Evolutionary conservation across 2,329 filamentous ascomycete species (phyloP).

Genomic region (Sporothrix schenckii): DNA sequence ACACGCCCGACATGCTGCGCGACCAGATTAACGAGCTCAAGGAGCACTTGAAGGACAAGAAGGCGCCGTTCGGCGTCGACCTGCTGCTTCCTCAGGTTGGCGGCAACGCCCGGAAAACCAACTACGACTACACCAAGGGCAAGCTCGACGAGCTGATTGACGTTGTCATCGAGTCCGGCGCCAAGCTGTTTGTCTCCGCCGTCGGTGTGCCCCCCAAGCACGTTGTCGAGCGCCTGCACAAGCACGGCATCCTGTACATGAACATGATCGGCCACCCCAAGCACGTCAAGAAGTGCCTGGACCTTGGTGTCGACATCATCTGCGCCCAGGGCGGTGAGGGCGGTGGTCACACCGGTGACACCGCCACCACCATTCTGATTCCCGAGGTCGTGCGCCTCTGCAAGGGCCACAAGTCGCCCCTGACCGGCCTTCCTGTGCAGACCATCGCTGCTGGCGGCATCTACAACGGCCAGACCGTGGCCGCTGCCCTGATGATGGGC

Average conservation of each 20-base stretch:
- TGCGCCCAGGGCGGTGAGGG: conserved; percentile 98
- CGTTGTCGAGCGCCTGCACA: conserved; percentile 89
- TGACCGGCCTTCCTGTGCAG: conserved; percentile 85
- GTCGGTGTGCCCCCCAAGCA: conserved; percentile 89
- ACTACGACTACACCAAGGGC: conserved; percentile 99
- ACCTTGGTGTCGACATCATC: conserved; percentile 91
- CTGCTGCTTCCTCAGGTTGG: conserved; percentile 92
- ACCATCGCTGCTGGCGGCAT: conserved; percentile 93
- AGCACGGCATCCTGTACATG: conserved; percentile 90
- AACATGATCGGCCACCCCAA: conserved; percentile 99
- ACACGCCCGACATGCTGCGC: conserved; percentile 94
- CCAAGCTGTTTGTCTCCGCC: conserved; percentile 93
- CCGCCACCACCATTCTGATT: conserved; percentile 89
- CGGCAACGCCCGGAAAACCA: conserved; percentile 91
- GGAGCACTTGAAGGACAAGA: conserved; percentile 83
- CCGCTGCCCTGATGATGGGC: conserved; percentile 88
- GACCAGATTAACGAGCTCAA: conserved; percentile 97
- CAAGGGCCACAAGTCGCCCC: conserved; percentile 78
- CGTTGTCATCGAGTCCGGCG: conserved; percentile 89
- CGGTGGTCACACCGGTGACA: conserved; percentile 92
- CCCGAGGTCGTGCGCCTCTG: conserved; percentile 84
- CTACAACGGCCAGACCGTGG: conserved; percentile 87
- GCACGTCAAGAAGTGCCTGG: conserved; percentile 95
- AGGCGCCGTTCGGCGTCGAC: conserved; percentile 92
- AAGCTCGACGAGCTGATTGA: conserved; percentile 89